Percentiles rank a stretch among this genome's conserved stretches.
phyloP scores from a whole-genome alignment of 257 asterid species.

The Plantago ovata region DNA sequence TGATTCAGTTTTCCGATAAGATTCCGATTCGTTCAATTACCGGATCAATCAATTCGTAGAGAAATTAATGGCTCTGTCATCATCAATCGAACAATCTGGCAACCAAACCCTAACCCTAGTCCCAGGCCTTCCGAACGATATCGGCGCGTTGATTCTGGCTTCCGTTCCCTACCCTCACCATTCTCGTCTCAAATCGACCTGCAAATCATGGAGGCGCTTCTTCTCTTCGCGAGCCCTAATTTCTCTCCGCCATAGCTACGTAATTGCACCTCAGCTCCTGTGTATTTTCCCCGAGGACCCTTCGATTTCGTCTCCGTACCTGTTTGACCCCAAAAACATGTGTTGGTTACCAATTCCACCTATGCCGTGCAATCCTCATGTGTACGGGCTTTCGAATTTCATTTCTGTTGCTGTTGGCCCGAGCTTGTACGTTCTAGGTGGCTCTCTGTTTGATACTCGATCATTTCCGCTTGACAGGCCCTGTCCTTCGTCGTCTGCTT shows the following conservation, averaged over 20 bases:
- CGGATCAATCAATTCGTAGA: no score
- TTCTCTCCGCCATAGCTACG: conserved; percentile 53
- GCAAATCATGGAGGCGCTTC: conserved; percentile 72
- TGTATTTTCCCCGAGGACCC: conserved; percentile 89
- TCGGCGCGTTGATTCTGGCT: conserved; percentile 63
- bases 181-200: conserved; percentile 64
- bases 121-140: conserved; percentile 81
- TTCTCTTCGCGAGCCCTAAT: conserved; percentile 60
- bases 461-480: conserved; percentile 83
- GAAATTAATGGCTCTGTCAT: no score
- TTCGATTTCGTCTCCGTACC: conserved; percentile 59
- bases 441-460: conserved; percentile 80
- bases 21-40: background rate
- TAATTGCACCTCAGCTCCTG: conserved; percentile 43
- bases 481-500: conserved; percentile 56
- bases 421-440: conserved; percentile 75
- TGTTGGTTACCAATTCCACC: conserved; percentile 77
- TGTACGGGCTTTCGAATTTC: conserved; percentile 77
- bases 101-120: conserved; percentile 57
- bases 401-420: conserved; percentile 57
- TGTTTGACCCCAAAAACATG: conserved; percentile 64
- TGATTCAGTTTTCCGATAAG: no score
- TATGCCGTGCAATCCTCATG: conserved; percentile 91
- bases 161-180: conserved; percentile 74
- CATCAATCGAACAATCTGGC: conserved; percentile 14